Evolutionary conservation across 179 eudicot species (phyloP).

Genomic region (Monotropa hypopitys): DNA sequence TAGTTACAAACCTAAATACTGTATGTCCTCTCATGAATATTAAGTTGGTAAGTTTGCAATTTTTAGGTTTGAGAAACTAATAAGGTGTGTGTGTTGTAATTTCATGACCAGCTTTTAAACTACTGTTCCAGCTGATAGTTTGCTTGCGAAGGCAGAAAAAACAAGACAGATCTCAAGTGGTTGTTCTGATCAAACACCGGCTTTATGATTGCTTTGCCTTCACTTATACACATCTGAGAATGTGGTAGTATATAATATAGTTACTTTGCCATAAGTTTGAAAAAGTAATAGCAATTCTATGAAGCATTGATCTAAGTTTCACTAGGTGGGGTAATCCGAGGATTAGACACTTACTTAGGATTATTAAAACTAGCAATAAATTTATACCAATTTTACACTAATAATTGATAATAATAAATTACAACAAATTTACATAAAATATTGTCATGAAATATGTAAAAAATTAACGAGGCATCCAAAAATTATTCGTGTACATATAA

Average conservation of each 20-base stretch:
- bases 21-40: background rate
- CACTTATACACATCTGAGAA: background rate
- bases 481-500: no score
- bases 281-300: background rate
- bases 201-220: background rate
- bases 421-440: no score
- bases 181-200: background rate
- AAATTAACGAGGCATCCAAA: no score
- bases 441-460: no score
- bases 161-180: background rate
- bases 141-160: slow-evolving; percentile 1
- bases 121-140: background rate
- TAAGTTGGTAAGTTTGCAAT: background rate
- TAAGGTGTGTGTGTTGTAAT: background rate
- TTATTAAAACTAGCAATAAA: no score
- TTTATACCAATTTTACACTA: no score
- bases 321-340: background rate
- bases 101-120: no score
- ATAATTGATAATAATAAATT: no score
- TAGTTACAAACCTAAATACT: background rate
- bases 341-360: no score
- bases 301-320: background rate
- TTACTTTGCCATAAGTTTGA: background rate
- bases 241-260: no score
- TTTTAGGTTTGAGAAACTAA: background rate